Evolutionary conservation across 176 grass and related monocot genomes (phyloP), one percentile per base, ranked within the genome.

Genomic region (Carex scoparia): DNA sequence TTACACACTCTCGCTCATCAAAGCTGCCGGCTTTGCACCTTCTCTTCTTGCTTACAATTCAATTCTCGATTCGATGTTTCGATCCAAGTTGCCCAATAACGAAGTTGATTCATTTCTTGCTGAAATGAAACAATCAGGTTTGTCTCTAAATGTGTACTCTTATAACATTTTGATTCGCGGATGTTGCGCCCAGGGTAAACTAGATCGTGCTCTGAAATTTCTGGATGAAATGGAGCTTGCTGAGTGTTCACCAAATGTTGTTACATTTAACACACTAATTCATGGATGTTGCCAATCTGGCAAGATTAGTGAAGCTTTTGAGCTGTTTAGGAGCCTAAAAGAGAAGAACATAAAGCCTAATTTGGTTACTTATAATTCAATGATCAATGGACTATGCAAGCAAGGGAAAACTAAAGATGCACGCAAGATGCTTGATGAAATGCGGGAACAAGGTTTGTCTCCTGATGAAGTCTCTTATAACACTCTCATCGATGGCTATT

Each of bases 121-220:
- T 35, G 80, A 86, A 12, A 94, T 98, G 90, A 54, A 54, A 51
- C 35, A 64, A 38, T 84, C 69, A 30, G 87, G 87, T 38, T 81
- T 98, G 51, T 87, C 91, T 5, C 84, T 88, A 19, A 98, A 91
- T 32, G 92, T 97, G 33, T 90, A 97, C 84, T 91, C 95, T 7
- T 93, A 93, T 71, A 97, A 97, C 86, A 98, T 98, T 81, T 84
- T 94, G 65, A 80, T 94, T 48, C 91, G 91, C 58, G 92, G 90
- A 35, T 89, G 87, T 79, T 98, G 89, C 68, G 48, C 84, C 11
- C 64, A 55, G 19, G 91, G 89, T 8, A 79, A 63, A 42, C 14
- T 86, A 8, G 56, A 70, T 60, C 92, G 86, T 13, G 95, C 81
- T 15, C 59, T 91, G 2, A 14, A 2, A 10, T 61, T 93, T 51